Conservation (phyloP, 352 stramenopile species). For the Globisporangium radiosum region DNA sequence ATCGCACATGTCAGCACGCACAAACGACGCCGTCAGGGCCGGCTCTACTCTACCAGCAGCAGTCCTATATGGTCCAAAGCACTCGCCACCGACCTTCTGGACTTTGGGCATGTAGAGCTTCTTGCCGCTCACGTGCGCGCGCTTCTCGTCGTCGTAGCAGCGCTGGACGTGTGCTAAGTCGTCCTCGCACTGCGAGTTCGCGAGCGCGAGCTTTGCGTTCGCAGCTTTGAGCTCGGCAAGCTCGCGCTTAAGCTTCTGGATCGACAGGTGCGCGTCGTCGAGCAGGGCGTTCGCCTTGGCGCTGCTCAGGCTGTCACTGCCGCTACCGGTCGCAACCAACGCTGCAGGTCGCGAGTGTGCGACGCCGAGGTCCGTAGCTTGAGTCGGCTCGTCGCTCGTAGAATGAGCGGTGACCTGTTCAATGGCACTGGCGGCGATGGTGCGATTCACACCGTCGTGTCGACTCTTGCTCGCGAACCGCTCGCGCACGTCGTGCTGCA, state of each 20-base stretch:
- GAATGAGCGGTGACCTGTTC: no score
- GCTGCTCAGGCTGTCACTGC: neutral
- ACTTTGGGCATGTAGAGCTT: conserved; percentile 65
- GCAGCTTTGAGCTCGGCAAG: conserved; percentile 46
- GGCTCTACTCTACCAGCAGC: neutral
- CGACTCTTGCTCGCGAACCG: conserved; percentile 23
- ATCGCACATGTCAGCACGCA: neutral
- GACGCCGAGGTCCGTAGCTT: no score
- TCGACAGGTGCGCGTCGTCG: conserved; percentile 57
- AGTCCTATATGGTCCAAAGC: neutral
- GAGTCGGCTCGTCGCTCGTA: no score
- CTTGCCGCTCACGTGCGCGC: conserved; percentile 55
- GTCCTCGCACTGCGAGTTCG: conserved; percentile 75
- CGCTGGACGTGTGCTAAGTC: conserved; percentile 54
- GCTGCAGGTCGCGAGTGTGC: no score
- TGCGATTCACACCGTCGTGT: neutral
- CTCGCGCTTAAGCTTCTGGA: conserved; percentile 75
- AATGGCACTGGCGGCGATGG: neutral
- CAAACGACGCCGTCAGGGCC: no score
- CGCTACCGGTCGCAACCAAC: neutral
- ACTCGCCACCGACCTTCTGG: conserved; percentile 29
- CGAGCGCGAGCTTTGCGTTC: conserved; percentile 51
- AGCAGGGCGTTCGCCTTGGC: conserved; percentile 16
- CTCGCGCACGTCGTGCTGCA: conserved; percentile 47
- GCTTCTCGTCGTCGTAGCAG: conserved; percentile 68